Base-by-base conservation (phyloP, 2,329 filamentous ascomycete genomes). In the Cercospora nicotianae region DNA sequence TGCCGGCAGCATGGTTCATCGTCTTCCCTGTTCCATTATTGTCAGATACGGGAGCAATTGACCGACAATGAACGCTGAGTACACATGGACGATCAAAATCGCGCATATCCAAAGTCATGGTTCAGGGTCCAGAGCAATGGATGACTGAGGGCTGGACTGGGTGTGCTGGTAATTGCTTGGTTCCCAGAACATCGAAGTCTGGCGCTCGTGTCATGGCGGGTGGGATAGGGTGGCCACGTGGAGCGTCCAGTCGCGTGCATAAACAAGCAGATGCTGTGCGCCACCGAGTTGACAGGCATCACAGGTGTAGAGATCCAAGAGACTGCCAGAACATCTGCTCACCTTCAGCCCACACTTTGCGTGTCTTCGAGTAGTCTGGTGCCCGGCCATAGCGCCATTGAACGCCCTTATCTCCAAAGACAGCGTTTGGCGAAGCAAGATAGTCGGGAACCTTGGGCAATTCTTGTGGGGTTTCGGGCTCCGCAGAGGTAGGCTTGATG, bases 281-380 rank as follows among this genome's bases (percentile, higher is more conserved):
- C 33, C 59, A 23, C 42, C 58, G 18, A 36, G 30, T 51, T 33
- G 60, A 60, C 58, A 63, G 55, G 59, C 55, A 45, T 57, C 60
- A 51, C 60, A 26, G 48, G 33, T 60, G 60, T 33, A 16, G 57
- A 42, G 23, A 16, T 59, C 18, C 20, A 42, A 20, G 18, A 42
- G 5, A 12, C 33, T 53, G 36, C 20, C 13, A 31, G 20, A 31
- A 36, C 62, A 45, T 36, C 26, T 23, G 58, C 84, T 78, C 77
- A 90, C 88, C 87, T 73, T 88, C 81, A 70, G 81, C 80, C 76
- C 83, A 90, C 53, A 87, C 82, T 66, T 84, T 83, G 42, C 89
- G 82, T 2, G 88, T 90, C 75, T 88, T 89, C 42, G 82, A 83
- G 77, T 91, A 91, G 75, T 90, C 87, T 1, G 89, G 89, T 48